Evolutionary conservation across 768 basidiomycete genomes (phyloP), one percentile per base, ranked within the genome.

Genomic region (Baorangia bicolor): DNA sequence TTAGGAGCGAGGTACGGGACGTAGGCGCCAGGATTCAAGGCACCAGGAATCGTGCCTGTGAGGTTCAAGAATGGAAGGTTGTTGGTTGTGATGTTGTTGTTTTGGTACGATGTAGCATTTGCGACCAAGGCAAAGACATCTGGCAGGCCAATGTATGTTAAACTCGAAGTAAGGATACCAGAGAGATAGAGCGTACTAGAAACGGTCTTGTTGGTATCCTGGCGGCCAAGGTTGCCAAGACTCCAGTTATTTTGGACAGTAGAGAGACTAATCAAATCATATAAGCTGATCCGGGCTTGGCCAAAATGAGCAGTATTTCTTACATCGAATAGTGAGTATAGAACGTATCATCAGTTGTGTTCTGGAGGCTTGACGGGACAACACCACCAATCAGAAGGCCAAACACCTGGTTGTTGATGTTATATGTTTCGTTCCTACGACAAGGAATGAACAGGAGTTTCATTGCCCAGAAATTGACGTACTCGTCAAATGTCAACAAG

Each of bases 401-500:
- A 56, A 69, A 77, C 41, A 86, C 69, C 2, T 66, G 69, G 64
- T 87, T 86, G 64, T 79, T 79, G 44, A 71, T 65, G 28, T 62
- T 62, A 48, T 72, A 69, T 0, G 64, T 66, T 25, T 69, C 75
- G 34, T 54, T 66, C 39, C 69, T 70, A 21, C 3, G 28, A 23
- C n/a, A 35, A 13, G 31, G 13, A 8, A 37, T 50, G n/a, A 53
- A 16, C 13, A 31, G 31, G 39, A 23, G 16, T 21, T 53, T 16
- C 16, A 14, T 21, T 41, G 2, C 25, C 11, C 37, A 14, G 12
- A 28, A n/a, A 21, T 37, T 58, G 54, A 74, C 78, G 38, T 71
- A 83, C 69, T 87, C 85, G 51, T 88, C 86, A 51, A 87, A 87
- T 0, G 83, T 86, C 49, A 87, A 61, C 10, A 85, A 60, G 61